Base-by-base conservation (phyloP, 2,329 filamentous ascomycete species). In the Chalaropsis thielavioides region DNA sequence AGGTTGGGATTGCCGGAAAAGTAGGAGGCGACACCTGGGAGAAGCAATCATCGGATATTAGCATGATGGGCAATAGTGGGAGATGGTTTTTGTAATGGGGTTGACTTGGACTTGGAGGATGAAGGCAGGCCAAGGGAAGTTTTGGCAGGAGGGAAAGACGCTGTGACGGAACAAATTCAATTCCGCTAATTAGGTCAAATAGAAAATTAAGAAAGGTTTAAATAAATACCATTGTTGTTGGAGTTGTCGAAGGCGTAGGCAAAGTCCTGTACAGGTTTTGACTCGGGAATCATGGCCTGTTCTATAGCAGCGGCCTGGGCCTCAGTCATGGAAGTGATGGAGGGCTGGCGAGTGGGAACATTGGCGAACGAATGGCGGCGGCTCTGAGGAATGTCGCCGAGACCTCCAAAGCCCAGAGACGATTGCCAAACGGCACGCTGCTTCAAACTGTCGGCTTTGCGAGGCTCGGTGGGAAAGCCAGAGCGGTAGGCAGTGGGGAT, bases 341-440 rank as follows among this genome's bases (percentile, higher is more conserved):
- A 86, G 1, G 79, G 81, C 69, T 87, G 84, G 15, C 84, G 79
- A 31, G 83, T 84, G 35, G 82, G 83, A 70, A 86, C 80, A 70
- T 85, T 85, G 62, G 84, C 89, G 71, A 94, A 90, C 1, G 89
- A 92, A 73, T 92, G 89, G 35, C 89, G 84, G 67, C 89, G 82
- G 70, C 88, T 90, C 70, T 91, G 87, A 13, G 86, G 83, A 38
- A 84, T 78, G 67, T 89, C 86, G 3, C 78, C 79, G 27, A 82
- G 38, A 17, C 81, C 79, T 56, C 82, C 80, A 71, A 89, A 88
- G 1, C 83, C 84, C n/a, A 85, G 79, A 5, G 85, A 84, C 69
- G 82, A 87, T 69, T 88, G 86, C 87, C 87, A 91, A 68, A 83
- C 82, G 3, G 81, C 83, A 8, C 63, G 60, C 70, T 83, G 86